Percentiles rank a stretch among this genome's conserved stretches.
phyloP scores from a whole-genome alignment of 805 yeast genomes.

The Starmera pachycereana region DNA sequence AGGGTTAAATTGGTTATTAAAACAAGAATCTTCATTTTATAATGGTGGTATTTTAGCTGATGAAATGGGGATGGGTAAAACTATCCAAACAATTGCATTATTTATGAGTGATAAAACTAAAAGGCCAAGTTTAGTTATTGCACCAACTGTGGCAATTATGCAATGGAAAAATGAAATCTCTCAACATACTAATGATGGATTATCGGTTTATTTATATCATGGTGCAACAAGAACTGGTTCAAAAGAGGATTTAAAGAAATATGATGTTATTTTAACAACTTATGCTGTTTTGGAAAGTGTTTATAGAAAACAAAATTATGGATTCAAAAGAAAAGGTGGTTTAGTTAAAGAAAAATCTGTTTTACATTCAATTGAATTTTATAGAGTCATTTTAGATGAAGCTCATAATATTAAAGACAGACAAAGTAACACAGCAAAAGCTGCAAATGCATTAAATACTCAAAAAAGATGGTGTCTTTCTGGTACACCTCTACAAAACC shows the following conservation, averaged over 20 bases:
- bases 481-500: slow-evolving; percentile 94
- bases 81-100: slow-evolving; percentile 89
- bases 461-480: slow-evolving; percentile 83
- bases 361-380: slow-evolving; percentile 64
- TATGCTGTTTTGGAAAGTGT: slow-evolving; percentile 88
- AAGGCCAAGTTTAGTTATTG: slow-evolving; percentile 80
- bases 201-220: slow-evolving; percentile 68
- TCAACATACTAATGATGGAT: slow-evolving; percentile 62
- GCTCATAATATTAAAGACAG: slow-evolving; percentile 97
- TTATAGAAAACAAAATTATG: slow-evolving; percentile 71
- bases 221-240: slow-evolving; percentile 69
- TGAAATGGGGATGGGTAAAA: slow-evolving; percentile 99
- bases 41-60: slow-evolving; percentile 93
- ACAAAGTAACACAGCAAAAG: slow-evolving; percentile 85
- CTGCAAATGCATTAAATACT: slow-evolving; percentile 68
- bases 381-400: slow-evolving; percentile 86
- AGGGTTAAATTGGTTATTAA: slow-evolving; percentile 81
- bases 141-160: slow-evolving; percentile 97
- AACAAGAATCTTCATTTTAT: slow-evolving; percentile 72
- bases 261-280: slow-evolving; percentile 83
- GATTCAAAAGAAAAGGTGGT: slow-evolving; percentile 67
- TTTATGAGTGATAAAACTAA: slow-evolving; percentile 59
- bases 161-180: slow-evolving; percentile 96
- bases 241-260: slow-evolving; percentile 43
- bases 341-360: slow-evolving; percentile 65